Evolutionary conservation across 306 rosid species (phyloP).

Genomic region (Crataegus laevigata): DNA sequence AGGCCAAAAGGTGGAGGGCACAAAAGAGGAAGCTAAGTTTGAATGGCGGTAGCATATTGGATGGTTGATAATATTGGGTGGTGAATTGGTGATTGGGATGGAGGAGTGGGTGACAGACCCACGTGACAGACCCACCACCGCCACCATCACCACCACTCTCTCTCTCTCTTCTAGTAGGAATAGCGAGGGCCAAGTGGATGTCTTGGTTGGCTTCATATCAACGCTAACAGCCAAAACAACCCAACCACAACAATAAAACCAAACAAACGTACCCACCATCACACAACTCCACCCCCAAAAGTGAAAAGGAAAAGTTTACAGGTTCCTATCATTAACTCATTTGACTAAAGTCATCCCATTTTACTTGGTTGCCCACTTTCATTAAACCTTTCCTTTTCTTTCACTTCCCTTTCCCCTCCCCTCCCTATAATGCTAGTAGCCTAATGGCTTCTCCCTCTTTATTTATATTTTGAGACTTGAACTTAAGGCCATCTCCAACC

Average conservation of each 20-base stretch:
- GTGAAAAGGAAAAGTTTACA: slow-evolving; percentile 11
- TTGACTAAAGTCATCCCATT: slow-evolving; percentile 43
- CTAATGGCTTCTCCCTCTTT: background rate
- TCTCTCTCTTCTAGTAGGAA: background rate
- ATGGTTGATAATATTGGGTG: background rate
- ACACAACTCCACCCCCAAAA: slow-evolving; percentile 17
- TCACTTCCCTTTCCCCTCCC: background rate
- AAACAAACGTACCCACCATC: slow-evolving; percentile 33
- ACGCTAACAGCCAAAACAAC: slow-evolving; percentile 78
- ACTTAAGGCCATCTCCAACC: too few relatives aligned
- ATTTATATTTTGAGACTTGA: background rate
- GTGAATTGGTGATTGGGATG: slow-evolving; percentile 17
- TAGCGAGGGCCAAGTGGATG: slow-evolving; percentile 31
- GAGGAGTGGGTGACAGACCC: slow-evolving; percentile 73
- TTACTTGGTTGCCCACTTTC: slow-evolving; percentile 42
- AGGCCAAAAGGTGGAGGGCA: background rate
- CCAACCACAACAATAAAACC: slow-evolving; percentile 38
- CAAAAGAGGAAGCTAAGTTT: slow-evolving; percentile 19
- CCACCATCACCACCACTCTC: slow-evolving; percentile 11
- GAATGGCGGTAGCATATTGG: slow-evolving; percentile 37
- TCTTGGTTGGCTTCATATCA: slow-evolving; percentile 77
- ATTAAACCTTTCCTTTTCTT: background rate
- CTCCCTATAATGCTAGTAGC: background rate
- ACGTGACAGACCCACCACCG: slow-evolving; percentile 58
- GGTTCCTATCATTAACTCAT: slow-evolving; percentile 57